Percentiles rank a stretch among this genome's conserved stretches.
These are phyloP conservation scores for Suhomyces bribrorum DNA, from an alignment of 1,139 yeast species.

Conservation along the genomic window DNA sequence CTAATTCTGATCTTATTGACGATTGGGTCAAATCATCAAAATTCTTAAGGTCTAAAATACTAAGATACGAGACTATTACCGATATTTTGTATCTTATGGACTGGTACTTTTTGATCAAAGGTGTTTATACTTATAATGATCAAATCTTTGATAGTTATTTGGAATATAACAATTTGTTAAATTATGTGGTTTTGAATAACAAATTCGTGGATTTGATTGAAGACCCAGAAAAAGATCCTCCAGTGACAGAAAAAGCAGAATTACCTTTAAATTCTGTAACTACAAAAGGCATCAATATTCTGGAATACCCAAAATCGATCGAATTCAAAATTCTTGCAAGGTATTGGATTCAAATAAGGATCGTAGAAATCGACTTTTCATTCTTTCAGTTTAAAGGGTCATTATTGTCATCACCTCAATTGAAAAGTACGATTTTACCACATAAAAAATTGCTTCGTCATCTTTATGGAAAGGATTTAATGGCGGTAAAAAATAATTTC, in stretches of 20 bases:
- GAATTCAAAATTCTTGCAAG: slow-evolving; percentile 26
- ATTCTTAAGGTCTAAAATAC: slow-evolving; percentile 21
- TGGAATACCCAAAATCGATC: slow-evolving; percentile 13
- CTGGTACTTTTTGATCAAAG: slow-evolving; percentile 33
- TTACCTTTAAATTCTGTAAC: neutral
- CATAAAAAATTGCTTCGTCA: slow-evolving; percentile 19
- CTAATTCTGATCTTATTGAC: slow-evolving; percentile 17
- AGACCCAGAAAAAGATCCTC: slow-evolving; percentile 13
- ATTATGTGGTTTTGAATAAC: slow-evolving; percentile 29
- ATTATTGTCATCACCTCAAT: slow-evolving; percentile 29
- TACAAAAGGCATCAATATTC: neutral
- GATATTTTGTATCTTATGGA: slow-evolving; percentile 30
- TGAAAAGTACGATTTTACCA: slow-evolving; percentile 32
- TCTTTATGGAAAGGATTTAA: slow-evolving; percentile 20
- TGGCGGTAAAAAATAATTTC: slow-evolving; percentile 15
- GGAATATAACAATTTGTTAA: slow-evolving; percentile 34
- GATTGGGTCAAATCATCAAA: slow-evolving; percentile 31
- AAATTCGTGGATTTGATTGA: slow-evolving; percentile 27
- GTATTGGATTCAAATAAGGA: slow-evolving; percentile 34
- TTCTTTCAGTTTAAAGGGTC: slow-evolving; percentile 37
- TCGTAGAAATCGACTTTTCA: slow-evolving; percentile 31
- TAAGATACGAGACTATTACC: slow-evolving; percentile 23
- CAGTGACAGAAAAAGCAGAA: neutral
- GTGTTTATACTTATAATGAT: slow-evolving; percentile 25
- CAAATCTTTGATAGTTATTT: slow-evolving; percentile 30